phyloP scores from a whole-genome alignment of 768 basidiomycete species.

The Lactifluus subvellereus region DNA sequence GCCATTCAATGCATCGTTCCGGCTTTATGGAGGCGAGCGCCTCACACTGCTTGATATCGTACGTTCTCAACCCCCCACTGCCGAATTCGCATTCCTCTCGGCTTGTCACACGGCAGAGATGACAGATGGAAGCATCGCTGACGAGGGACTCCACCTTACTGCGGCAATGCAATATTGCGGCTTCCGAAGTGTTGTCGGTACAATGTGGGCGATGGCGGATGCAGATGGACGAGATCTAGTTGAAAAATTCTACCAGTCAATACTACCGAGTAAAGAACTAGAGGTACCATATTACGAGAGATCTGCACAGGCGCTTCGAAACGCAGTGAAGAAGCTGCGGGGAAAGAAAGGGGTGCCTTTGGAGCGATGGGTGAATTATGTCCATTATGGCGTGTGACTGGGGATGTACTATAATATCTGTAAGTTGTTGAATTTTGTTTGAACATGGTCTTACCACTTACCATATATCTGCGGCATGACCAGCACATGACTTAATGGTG shows the following conservation, averaged over 20 bases:
- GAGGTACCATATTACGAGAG: not conserved
- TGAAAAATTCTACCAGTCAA: not conserved
- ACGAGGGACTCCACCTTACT: conserved; percentile 16
- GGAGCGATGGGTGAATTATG: not conserved
- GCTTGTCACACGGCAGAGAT: not conserved
- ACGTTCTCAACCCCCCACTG: not conserved
- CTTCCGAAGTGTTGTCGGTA: conserved; percentile 3
- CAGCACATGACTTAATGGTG: too few species aligned
- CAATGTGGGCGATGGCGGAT: not conserved
- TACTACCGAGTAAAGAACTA: not conserved
- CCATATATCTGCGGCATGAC: too few species aligned
- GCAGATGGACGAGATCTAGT: not conserved
- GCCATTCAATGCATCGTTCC: not conserved
- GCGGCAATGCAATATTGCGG: conserved; percentile 16
- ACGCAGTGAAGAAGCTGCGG: not conserved
- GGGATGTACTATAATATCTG: too few species aligned
- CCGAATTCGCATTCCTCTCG: not conserved
- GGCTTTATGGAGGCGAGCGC: too few species aligned
- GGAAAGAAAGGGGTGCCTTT: not conserved
- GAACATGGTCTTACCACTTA: too few species aligned
- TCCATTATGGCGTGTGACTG: not conserved
- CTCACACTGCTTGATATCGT: not conserved
- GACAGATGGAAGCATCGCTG: not conserved
- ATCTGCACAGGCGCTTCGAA: not conserved
- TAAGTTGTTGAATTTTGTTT: too few species aligned